phyloP scores from a whole-genome alignment of 139 green algal genomes.

The Picochlorum costavermella region DNA sequence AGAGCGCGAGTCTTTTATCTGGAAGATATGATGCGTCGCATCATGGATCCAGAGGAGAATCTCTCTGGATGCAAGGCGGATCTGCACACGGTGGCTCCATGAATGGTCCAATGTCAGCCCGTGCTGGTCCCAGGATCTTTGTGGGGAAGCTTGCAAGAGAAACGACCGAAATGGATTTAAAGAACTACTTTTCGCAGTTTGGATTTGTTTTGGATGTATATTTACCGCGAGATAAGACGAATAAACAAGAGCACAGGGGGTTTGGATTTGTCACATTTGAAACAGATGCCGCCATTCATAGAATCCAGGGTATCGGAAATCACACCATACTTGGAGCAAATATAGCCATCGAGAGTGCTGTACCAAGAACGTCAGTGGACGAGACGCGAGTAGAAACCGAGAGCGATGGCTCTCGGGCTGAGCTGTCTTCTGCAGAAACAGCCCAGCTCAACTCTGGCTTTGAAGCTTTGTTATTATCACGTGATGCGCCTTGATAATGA shows the following conservation, averaged over 20 bases:
- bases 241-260: constrained; percentile 64
- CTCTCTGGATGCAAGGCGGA: constrained; percentile 12
- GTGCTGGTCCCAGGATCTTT: constrained; percentile 75
- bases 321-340: constrained; percentile 39
- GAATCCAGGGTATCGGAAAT: constrained; percentile 26
- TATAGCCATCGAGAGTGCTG: constrained; percentile 39
- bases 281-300: constrained; percentile 70
- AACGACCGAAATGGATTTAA: constrained; percentile 68
- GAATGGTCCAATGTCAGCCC: constrained; percentile 2
- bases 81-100: constrained; percentile 20
- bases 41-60: constrained; percentile 1
- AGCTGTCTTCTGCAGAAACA: too few relatives aligned
- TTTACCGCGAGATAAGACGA: constrained; percentile 56
- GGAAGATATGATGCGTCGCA: background rate
- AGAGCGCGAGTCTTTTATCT: background rate
- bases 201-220: constrained; percentile 90
- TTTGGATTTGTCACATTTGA: constrained; percentile 92
- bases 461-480: too few relatives aligned
- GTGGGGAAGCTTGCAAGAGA: constrained; percentile 82
- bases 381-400: constrained; percentile 1
- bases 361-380: constrained; percentile 15
- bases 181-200: constrained; percentile 75
- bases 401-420: too few relatives aligned
- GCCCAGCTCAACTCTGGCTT: too few relatives aligned
- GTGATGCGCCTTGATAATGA: too few relatives aligned